Evolutionary conservation across 345 rosid genomes (phyloP).

Genomic region (Raphanus raphanistrum): DNA sequence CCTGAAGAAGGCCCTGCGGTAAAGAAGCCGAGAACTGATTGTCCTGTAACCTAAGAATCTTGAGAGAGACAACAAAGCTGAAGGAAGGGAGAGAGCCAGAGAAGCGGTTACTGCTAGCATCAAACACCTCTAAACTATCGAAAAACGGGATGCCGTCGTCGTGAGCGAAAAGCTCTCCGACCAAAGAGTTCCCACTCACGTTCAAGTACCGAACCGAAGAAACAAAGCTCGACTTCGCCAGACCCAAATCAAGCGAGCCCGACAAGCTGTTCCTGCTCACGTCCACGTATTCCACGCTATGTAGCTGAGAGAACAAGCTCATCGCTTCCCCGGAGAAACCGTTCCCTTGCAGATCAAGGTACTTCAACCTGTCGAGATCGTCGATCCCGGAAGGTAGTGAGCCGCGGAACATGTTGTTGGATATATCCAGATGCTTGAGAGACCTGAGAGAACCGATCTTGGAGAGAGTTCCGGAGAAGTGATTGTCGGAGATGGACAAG

Average conservation of each 20-base stretch:
- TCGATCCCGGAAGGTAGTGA: constrained; percentile 49
- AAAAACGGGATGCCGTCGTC: constrained; percentile 68
- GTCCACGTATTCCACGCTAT: constrained; percentile 52
- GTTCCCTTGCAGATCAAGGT: constrained; percentile 66
- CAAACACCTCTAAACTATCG: constrained; percentile 83
- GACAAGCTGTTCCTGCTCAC: constrained; percentile 69
- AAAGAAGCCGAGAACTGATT: constrained; percentile 67
- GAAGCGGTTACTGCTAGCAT: constrained; percentile 76
- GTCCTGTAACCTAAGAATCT: constrained; percentile 64
- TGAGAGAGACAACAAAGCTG: constrained; percentile 72
- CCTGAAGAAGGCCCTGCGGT: constrained; percentile 68
- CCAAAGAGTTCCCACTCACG: constrained; percentile 60
- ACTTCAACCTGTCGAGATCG: constrained; percentile 51
- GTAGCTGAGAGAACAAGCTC: constrained; percentile 58
- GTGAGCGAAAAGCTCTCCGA: constrained; percentile 68
- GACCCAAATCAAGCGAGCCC: constrained; percentile 76
- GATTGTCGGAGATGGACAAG: constrained; percentile 64
- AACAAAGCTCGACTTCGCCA: constrained; percentile 60
- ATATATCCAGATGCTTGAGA: constrained; percentile 59
- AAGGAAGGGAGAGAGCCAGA: constrained; percentile 71
- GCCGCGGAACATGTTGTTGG: constrained; percentile 58
- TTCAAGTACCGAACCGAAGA: constrained; percentile 63
- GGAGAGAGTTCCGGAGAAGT: constrained; percentile 66
- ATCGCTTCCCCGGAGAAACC: constrained; percentile 69
- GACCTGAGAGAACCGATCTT: constrained; percentile 53